Percentiles rank a stretch among this genome's conserved stretches.
These are phyloP conservation scores for Puccinia coronata DNA, from an alignment of 1,284 basidiomycete genomes.

Conservation along the genomic window DNA sequence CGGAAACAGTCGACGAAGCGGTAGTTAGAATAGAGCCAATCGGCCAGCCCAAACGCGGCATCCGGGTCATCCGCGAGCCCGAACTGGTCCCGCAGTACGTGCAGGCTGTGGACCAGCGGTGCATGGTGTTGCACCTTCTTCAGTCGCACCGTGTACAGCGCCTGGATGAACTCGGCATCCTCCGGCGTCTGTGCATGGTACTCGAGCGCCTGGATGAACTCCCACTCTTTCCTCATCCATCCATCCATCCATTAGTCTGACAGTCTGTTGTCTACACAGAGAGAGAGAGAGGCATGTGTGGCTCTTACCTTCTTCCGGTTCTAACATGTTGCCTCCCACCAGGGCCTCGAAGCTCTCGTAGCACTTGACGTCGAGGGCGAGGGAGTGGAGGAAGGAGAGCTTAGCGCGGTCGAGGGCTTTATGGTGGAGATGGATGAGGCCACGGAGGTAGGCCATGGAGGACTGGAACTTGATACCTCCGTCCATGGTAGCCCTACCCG, in stretches of 20 bases:
- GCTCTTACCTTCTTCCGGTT: slow-evolving; percentile 79
- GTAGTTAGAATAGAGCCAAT: slow-evolving; percentile 81
- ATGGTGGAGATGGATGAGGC: slow-evolving; percentile 87
- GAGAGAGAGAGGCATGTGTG: slow-evolving; percentile 23
- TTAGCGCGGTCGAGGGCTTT: slow-evolving; percentile 87
- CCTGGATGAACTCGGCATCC: slow-evolving; percentile 82
- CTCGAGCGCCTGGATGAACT: slow-evolving; percentile 80
- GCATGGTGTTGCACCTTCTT: slow-evolving; percentile 68
- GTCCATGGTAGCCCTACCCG: slow-evolving; percentile 53
- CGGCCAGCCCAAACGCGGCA: slow-evolving; percentile 85
- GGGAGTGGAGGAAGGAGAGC: slow-evolving; percentile 88
- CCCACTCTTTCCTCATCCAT: slow-evolving; percentile 71
- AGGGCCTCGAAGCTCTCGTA: slow-evolving; percentile 93
- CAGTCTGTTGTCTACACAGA: background rate
- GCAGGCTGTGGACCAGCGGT: slow-evolving; percentile 75
- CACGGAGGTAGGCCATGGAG: slow-evolving; percentile 90
- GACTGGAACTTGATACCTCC: slow-evolving; percentile 73
- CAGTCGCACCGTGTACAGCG: slow-evolving; percentile 87
- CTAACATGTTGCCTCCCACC: slow-evolving; percentile 89
- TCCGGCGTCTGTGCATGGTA: slow-evolving; percentile 79
- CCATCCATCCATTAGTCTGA: background rate
- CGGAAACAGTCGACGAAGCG: slow-evolving; percentile 91
- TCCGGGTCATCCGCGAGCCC: slow-evolving; percentile 85
- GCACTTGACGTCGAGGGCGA: slow-evolving; percentile 92
- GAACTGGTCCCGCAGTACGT: slow-evolving; percentile 74